Percentiles rank a stretch among this genome's conserved stretches.
These are phyloP conservation scores for Debaryomycetaceae sp. DNA, from an alignment of 1,139 yeast genomes.

Conservation along the genomic window DNA sequence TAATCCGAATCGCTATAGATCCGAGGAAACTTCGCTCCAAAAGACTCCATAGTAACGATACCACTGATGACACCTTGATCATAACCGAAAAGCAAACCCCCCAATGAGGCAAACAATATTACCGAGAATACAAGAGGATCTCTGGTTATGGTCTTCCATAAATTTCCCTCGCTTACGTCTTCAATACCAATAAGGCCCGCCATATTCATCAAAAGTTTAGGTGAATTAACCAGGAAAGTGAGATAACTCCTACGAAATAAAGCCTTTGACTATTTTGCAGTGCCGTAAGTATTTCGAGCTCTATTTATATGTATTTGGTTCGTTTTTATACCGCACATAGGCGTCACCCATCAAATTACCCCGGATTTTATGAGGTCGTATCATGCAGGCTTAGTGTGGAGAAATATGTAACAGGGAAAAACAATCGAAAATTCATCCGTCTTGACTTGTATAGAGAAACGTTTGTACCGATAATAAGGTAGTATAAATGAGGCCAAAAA, in stretches of 20 bases:
- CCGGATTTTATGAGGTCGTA: neutral
- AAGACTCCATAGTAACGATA: conserved; percentile 58
- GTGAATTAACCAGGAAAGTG: too few relatives aligned
- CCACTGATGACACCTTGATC: conserved; percentile 83
- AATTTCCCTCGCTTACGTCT: conserved; percentile 4
- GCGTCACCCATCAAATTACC: neutral
- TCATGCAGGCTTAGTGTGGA: neutral
- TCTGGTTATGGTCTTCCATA: conserved; percentile 4
- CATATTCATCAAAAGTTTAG: neutral
- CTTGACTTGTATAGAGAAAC: neutral
- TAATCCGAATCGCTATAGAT: conserved; percentile 26
- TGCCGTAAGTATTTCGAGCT: neutral
- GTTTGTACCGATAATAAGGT: too few relatives aligned
- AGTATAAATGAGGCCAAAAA: too few relatives aligned
- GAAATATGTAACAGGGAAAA: neutral
- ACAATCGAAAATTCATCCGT: neutral
- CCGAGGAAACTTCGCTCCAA: conserved; percentile 57
- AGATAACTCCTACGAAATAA: too few relatives aligned
- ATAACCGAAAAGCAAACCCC: conserved; percentile 55
- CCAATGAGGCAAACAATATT: conserved; percentile 17
- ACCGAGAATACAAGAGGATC: conserved; percentile 14
- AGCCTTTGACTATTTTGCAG: neutral
- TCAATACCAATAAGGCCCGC: neutral
- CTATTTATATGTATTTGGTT: too few relatives aligned
- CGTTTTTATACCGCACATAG: neutral